These are phyloP conservation scores for Stephania japonica DNA, from an alignment of 164 flowering plant genomes.

Conservation along the genomic window DNA sequence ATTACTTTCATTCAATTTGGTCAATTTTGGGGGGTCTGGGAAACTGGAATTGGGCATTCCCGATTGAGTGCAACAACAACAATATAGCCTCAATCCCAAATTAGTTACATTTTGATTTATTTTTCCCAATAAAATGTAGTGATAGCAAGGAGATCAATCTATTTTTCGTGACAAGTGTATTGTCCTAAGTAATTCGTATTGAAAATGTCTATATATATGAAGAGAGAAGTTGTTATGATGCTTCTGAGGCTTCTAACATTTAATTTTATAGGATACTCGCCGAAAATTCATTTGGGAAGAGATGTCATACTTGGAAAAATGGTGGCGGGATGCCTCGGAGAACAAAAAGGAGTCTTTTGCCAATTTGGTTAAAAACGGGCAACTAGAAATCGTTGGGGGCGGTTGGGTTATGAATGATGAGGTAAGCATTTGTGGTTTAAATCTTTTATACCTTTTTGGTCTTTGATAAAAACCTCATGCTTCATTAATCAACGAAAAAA, in stretches of 20 bases:
- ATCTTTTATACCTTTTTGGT: too few species aligned
- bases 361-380: slow-evolving; percentile 77
- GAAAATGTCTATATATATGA: not conserved
- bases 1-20: slow-evolving; percentile 2
- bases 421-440: slow-evolving; percentile 35
- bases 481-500: too few species aligned
- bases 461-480: too few species aligned
- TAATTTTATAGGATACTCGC: slow-evolving; percentile 58
- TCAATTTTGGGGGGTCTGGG: not conserved
- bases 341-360: slow-evolving; percentile 45
- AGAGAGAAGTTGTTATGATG: not conserved
- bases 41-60: not conserved
- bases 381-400: slow-evolving; percentile 98
- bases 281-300: slow-evolving; percentile 99
- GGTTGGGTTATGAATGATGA: slow-evolving; percentile 99
- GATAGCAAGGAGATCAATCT: not conserved
- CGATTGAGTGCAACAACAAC: too few species aligned
- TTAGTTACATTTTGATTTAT: too few species aligned
- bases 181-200: not conserved
- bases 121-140: too few species aligned
- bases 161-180: not conserved
- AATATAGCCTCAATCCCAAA: too few species aligned
- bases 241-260: not conserved
- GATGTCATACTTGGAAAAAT: slow-evolving; percentile 97
- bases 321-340: slow-evolving; percentile 94